Evolutionary conservation across 2,329 filamentous ascomycete species (phyloP).

Genomic region (Fusarium sp.): DNA sequence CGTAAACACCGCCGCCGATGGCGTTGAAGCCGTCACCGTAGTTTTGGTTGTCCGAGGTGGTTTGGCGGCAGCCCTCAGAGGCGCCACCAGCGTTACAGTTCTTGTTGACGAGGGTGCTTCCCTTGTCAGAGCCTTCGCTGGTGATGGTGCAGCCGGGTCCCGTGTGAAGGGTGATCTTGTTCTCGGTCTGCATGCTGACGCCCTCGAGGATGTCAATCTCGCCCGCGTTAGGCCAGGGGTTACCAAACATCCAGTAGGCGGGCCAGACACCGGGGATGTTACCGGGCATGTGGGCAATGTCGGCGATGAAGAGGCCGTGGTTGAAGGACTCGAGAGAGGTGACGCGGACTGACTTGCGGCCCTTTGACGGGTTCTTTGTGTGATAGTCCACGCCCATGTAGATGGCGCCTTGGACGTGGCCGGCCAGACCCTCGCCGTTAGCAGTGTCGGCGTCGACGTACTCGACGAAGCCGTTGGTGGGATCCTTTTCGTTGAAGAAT

Average conservation of each 20-base stretch:
- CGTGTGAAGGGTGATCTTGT: conserved; percentile 77
- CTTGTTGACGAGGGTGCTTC: conserved; percentile 57
- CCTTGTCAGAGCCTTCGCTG: conserved; percentile 59
- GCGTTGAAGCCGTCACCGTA: conserved; percentile 79
- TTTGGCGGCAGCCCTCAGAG: conserved; percentile 69
- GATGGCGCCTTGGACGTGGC: conserved; percentile 64
- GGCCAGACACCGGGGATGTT: conserved; percentile 80
- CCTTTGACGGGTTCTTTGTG: conserved; percentile 64
- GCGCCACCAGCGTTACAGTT: conserved; percentile 68
- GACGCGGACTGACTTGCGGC: conserved; percentile 77
- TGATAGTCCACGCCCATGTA: conserved; percentile 77
- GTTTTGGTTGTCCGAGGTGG: conserved; percentile 61
- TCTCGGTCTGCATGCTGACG: conserved; percentile 70
- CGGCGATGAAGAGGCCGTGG: conserved; percentile 76
- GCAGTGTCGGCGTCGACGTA: conserved; percentile 73
- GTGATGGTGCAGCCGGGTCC: conserved; percentile 67
- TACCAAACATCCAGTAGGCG: conserved; percentile 75
- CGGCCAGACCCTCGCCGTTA: conserved; percentile 66
- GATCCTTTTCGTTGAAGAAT: conserved; percentile 70
- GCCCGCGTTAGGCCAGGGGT: conserved; percentile 75
- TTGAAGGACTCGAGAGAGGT: conserved; percentile 73
- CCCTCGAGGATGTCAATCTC: conserved; percentile 87
- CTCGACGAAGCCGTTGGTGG: conserved; percentile 78
- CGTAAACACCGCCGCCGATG: conserved; percentile 75
- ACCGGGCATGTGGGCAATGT: conserved; percentile 81